Base-by-base conservation (phyloP, 495 filamentous ascomycete genomes). In the Cenococcum geophilum region DNA sequence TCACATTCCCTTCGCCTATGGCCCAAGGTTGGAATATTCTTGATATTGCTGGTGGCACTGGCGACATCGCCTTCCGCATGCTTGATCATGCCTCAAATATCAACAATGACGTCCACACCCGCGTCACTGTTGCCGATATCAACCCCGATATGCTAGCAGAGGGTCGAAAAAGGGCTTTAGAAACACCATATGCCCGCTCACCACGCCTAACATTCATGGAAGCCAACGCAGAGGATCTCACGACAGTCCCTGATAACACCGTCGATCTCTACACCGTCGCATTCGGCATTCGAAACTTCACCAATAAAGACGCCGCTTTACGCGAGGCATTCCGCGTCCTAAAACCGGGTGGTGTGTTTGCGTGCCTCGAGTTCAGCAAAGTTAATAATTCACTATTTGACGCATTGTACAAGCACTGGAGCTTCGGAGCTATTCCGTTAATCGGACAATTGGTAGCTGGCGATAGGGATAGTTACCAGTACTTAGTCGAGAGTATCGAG, bases 401-500 rank as follows among this genome's bases (percentile, higher is more conserved):
- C 76, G 83, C 81, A n/a, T 72, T 92, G 2, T 98, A 98, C 76
- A 95, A 96, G 79, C 78, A 89, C 57, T 98, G 95, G 89, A 96
- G 90, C 65, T 98, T 97, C 75, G 79, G 83, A 53, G 89, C 90
- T 16, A 98, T 98, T 64, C 93, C 93, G 1, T 68, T 98, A 49
- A 96, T 98, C 72, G 93, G 93, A 18, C 92, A 98, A 76, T 65
- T 98, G 64, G 92, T 98, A 34, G 95, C 93, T 3, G 92, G 88
- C 1, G 93, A 98, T 72, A 79, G 93, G 54, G 91, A 91, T 66
- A 96, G 90, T 70, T 98, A 98, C 74, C 95, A 97, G 82, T 98
- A 98, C 77, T 76, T 98, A 37, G 95, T 97, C 25, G 93, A 98
- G 82, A 96, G 90, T 75, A 97, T 98, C 76, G 91, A 96, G 77